Evolutionary conservation across 1,139 yeast genomes (phyloP).

Genomic region (Diutina rugosa): DNA sequence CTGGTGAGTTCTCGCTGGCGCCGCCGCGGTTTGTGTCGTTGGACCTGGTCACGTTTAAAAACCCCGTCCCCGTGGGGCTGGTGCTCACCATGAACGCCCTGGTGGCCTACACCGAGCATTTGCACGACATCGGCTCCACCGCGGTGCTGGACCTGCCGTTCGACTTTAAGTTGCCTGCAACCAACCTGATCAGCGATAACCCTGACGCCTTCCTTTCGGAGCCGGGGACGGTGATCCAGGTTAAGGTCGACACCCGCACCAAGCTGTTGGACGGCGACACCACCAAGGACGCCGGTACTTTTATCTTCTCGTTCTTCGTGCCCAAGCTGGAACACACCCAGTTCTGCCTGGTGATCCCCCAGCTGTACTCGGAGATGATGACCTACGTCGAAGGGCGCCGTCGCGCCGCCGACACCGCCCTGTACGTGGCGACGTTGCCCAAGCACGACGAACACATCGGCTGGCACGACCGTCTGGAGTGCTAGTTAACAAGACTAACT

Average conservation of each 20-base stretch:
- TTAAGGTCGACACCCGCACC: slow-evolving; percentile 73
- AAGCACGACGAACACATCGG: background rate
- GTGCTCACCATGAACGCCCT: slow-evolving; percentile 72
- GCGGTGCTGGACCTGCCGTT: slow-evolving; percentile 24
- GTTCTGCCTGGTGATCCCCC: slow-evolving; percentile 66
- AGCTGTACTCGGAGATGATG: slow-evolving; percentile 86
- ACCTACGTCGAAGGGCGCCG: slow-evolving; percentile 82
- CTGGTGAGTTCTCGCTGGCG: slow-evolving; percentile 76
- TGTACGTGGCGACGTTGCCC: slow-evolving; percentile 36
- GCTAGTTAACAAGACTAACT: background rate
- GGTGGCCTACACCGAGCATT: slow-evolving; percentile 73
- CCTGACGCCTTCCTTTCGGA: slow-evolving; percentile 50
- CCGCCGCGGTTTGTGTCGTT: slow-evolving; percentile 81
- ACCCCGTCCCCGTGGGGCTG: slow-evolving; percentile 92
- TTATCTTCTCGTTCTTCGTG: slow-evolving; percentile 79
- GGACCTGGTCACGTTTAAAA: slow-evolving; percentile 82
- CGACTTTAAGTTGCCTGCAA: slow-evolving; percentile 41
- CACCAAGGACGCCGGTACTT: slow-evolving; percentile 67
- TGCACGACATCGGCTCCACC: slow-evolving; percentile 26
- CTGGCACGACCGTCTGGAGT: slow-evolving; percentile 2
- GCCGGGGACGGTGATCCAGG: slow-evolving; percentile 85
- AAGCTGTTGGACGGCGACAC: slow-evolving; percentile 44
- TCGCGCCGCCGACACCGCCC: slow-evolving; percentile 74
- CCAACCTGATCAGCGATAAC: slow-evolving; percentile 39
- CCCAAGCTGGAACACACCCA: slow-evolving; percentile 35